phyloP scores from a whole-genome alignment of 2,329 filamentous ascomycete species.

The Cordyceps farinosa region DNA sequence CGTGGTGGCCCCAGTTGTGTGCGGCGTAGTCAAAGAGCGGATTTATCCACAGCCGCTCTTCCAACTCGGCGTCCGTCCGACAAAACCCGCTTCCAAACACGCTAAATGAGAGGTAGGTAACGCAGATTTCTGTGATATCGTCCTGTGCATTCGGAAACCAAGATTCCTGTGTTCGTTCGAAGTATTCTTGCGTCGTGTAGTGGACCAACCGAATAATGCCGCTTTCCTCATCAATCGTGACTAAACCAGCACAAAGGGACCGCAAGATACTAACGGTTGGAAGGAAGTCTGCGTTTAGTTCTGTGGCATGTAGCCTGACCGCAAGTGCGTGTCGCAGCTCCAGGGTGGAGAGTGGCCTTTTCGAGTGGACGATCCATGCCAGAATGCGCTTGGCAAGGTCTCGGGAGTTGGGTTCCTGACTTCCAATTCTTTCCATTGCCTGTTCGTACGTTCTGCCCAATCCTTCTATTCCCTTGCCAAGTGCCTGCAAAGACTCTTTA shows the following conservation, averaged over 20 bases:
- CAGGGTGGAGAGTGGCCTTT: slow-evolving; percentile 27
- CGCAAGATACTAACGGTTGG: too few species aligned
- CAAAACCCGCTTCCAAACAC: neutral
- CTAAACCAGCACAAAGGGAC: slow-evolving; percentile 37
- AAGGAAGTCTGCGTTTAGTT: slow-evolving; percentile 33
- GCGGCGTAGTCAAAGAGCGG: slow-evolving; percentile 19
- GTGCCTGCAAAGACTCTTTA: too few species aligned
- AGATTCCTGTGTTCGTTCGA: neutral
- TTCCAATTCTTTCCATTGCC: slow-evolving; percentile 38
- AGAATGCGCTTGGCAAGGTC: slow-evolving; percentile 33
- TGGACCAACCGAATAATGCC: slow-evolving; percentile 34
- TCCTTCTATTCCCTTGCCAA: too few species aligned
- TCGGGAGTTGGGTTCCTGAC: slow-evolving; percentile 29
- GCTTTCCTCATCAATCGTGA: slow-evolving; percentile 37
- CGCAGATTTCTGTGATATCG: neutral
- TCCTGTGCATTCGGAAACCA: neutral
- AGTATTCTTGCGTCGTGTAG: slow-evolving; percentile 10
- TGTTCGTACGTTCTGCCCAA: too few species aligned
- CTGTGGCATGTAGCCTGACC: slow-evolving; percentile 21
- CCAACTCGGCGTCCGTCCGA: neutral
- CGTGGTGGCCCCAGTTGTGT: slow-evolving; percentile 19
- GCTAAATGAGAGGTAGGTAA: neutral
- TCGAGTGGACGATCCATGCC: slow-evolving; percentile 36
- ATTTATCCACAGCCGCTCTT: slow-evolving; percentile 1
- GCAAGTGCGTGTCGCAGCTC: slow-evolving; percentile 42